Conservation (phyloP, 441 rosid genomes). For the Gossypium trilobum region DNA sequence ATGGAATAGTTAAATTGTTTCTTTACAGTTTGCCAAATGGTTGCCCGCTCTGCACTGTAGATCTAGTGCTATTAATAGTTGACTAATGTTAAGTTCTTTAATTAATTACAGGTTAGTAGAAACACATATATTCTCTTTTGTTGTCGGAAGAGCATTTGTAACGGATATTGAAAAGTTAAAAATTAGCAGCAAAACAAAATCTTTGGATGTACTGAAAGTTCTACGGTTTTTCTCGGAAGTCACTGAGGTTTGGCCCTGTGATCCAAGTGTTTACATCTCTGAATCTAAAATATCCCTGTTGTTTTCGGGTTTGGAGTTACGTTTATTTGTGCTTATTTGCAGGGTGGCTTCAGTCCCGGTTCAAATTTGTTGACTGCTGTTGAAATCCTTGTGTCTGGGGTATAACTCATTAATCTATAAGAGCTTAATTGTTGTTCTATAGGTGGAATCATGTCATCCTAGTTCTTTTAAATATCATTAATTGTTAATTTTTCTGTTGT, state of each 20-base stretch:
- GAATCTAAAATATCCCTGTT: constrained; percentile 6
- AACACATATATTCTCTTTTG: constrained; percentile 96
- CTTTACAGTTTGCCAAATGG: neutral
- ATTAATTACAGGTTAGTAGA: constrained; percentile 86
- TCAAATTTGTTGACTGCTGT: constrained; percentile 83
- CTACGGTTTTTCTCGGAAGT: constrained; percentile 72
- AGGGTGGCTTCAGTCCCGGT: constrained; percentile 88
- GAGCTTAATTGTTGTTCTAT: constrained; percentile 7
- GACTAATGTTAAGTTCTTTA: constrained; percentile 25
- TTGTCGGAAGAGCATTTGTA: constrained; percentile 99
- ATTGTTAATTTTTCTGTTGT: constrained; percentile 2
- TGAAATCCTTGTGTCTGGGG: constrained; percentile 95
- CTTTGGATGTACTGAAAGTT: constrained; percentile 61
- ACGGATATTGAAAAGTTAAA: constrained; percentile 94
- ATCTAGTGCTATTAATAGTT: neutral
- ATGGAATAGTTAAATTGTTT: neutral
- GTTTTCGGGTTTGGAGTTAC: constrained; percentile 19
- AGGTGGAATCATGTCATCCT: neutral
- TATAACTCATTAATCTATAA: constrained; percentile 28
- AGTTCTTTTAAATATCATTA: constrained; percentile 1
- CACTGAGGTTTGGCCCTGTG: constrained; percentile 48
- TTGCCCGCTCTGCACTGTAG: neutral
- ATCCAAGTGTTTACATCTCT: constrained; percentile 12
- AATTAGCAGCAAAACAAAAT: constrained; percentile 79
- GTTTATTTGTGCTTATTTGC: constrained; percentile 29